A percentile compares a stretch with the other conserved stretches of the same genome.
These are phyloP conservation scores for Adansonia digitata DNA, from an alignment of 345 rosid genomes.

Conservation along the genomic window DNA sequence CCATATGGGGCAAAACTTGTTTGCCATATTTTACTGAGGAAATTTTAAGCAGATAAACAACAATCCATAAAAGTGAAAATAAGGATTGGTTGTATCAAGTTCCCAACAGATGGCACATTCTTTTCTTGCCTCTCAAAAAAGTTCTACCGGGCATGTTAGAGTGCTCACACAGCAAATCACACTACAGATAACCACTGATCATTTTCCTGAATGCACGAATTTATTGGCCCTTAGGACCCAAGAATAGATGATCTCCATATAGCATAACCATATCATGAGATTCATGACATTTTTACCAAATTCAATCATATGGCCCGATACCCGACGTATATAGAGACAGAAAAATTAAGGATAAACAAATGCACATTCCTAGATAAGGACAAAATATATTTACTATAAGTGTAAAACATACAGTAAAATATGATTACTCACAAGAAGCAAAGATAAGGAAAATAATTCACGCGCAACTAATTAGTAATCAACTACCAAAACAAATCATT, in stretches of 20 bases:
- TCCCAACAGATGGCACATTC: not conserved
- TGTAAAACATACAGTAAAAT: not conserved
- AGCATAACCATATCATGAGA: not conserved
- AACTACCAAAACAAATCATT: not conserved
- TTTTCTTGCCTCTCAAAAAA: not conserved
- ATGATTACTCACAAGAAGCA: not conserved
- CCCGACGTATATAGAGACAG: not conserved
- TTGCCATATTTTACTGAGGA: not conserved
- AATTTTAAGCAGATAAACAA: not conserved
- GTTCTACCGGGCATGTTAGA: not conserved
- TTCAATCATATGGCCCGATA: not conserved
- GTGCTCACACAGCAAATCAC: not conserved
- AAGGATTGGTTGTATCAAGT: not conserved
- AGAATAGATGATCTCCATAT: not conserved
- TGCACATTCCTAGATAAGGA: not conserved
- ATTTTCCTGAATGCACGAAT: not conserved
- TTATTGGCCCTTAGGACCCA: not conserved
- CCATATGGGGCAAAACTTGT: not conserved
- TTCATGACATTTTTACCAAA: not conserved
- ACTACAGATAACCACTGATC: not conserved
- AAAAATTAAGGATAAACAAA: not conserved
- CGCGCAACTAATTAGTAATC: not conserved
- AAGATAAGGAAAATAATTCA: not conserved
- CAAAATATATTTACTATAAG: not conserved
- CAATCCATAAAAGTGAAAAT: not conserved